Conservation (phyloP, 148 eudicot species). For the Chenopodium quinoa region DNA sequence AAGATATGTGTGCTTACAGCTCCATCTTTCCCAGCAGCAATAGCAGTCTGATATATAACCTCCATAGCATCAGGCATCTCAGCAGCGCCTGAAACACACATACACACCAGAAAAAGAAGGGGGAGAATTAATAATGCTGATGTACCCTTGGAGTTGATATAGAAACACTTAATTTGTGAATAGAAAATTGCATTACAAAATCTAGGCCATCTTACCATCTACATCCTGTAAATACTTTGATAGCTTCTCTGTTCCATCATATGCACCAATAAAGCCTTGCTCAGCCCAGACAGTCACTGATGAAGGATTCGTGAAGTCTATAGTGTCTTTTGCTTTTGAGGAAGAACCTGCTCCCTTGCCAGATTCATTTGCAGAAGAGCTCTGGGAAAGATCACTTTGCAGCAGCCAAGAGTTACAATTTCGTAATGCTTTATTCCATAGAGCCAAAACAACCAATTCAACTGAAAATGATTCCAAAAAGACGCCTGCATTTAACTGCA, state of each 20-base stretch:
- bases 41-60: constrained; percentile 42
- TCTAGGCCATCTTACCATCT: constrained; percentile 34
- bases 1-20: constrained; percentile 35
- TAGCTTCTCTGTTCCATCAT: constrained; percentile 43
- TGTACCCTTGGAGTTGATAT: neutral
- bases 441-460: constrained; percentile 43
- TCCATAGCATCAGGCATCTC: constrained; percentile 52
- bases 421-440: constrained; percentile 43
- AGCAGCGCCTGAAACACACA: constrained; percentile 26
- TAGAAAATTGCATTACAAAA: neutral
- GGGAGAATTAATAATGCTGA: neutral
- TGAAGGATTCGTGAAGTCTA: constrained; percentile 33
- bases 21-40: constrained; percentile 40
- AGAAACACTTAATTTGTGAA: neutral
- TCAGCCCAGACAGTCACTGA: constrained; percentile 37
- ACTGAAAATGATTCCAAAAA: constrained; percentile 45
- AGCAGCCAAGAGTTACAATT: constrained; percentile 36
- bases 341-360: constrained; percentile 19
- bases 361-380: constrained; percentile 27
- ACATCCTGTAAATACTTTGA: constrained; percentile 29
- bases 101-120: neutral
- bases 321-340: constrained; percentile 3
- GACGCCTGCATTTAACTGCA: constrained; percentile 42
- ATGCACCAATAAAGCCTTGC: constrained; percentile 44
- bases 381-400: constrained; percentile 16